Percentiles rank a stretch among this genome's conserved stretches.
Evolutionary conservation across 1,139 yeast species (phyloP).

Genomic region (Zygosaccharomyces sapae): DNA sequence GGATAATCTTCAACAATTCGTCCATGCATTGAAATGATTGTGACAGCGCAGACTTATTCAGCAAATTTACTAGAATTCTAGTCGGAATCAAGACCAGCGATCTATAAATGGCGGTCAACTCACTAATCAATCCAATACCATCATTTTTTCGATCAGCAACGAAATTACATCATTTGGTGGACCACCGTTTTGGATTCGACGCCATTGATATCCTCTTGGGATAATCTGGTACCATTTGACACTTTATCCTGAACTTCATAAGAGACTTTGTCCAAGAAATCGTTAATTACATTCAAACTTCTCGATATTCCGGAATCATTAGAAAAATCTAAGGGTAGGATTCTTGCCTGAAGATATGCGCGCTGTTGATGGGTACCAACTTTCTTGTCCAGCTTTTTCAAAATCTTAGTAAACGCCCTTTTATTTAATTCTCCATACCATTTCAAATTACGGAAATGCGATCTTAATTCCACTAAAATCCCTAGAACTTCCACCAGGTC

Average conservation of each 20-base stretch:
- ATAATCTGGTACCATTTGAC: background rate
- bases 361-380: slow-evolving; percentile 66
- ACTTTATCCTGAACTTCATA: slow-evolving; percentile 7
- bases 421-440: slow-evolving; percentile 94
- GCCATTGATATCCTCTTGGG: slow-evolving; percentile 1
- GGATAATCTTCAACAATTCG: slow-evolving; percentile 45
- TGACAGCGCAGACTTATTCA: slow-evolving; percentile 59
- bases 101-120: slow-evolving; percentile 41
- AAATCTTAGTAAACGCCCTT: slow-evolving; percentile 81
- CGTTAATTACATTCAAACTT: slow-evolving; percentile 53
- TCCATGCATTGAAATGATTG: slow-evolving; percentile 56
- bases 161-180: slow-evolving; percentile 32
- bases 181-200: background rate
- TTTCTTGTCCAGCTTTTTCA: slow-evolving; percentile 86
- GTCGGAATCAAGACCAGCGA: slow-evolving; percentile 37
- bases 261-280: slow-evolving; percentile 42
- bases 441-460: slow-evolving; percentile 73
- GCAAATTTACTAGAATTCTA: slow-evolving; percentile 41
- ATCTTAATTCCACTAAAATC: slow-evolving; percentile 70
- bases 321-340: slow-evolving; percentile 74
- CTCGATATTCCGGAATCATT: slow-evolving; percentile 55
- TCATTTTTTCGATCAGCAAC: slow-evolving; percentile 43
- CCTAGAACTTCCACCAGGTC: slow-evolving; percentile 76
- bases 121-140: slow-evolving; percentile 40
- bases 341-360: slow-evolving; percentile 62